Percentiles rank a stretch among this genome's conserved stretches.
Evolutionary conservation across 768 basidiomycete species (phyloP).

Genomic region (Termitomyces sp.): DNA sequence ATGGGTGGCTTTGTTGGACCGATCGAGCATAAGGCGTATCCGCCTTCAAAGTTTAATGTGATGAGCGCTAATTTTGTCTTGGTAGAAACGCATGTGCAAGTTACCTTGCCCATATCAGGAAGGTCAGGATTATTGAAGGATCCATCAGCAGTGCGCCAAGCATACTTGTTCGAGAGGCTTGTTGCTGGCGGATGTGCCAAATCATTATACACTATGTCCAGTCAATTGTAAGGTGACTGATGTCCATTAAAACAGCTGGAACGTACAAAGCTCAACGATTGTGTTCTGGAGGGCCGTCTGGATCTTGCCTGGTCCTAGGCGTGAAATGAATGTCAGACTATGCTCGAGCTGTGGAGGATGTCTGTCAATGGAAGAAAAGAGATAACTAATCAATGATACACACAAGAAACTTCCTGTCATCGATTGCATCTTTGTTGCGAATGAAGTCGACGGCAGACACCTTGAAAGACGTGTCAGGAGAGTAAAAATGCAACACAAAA

Average conservation of each 20-base stretch:
- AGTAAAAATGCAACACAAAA: not conserved
- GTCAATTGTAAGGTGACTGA: not conserved
- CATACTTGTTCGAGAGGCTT: conserved; percentile 56
- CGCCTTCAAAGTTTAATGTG: conserved; percentile 33
- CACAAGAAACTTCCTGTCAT: conserved; percentile 78
- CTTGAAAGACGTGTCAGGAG: conserved; percentile 29
- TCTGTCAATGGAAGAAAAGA: not conserved
- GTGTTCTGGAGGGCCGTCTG: conserved; percentile 38
- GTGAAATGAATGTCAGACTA: conserved; percentile 58
- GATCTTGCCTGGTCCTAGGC: conserved; percentile 46
- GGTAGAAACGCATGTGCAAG: not conserved
- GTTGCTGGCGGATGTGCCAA: conserved; percentile 77
- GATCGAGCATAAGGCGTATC: conserved; percentile 80
- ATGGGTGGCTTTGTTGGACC: conserved; percentile 65
- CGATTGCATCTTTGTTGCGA: conserved; percentile 56
- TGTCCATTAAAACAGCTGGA: not conserved
- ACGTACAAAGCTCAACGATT: conserved; percentile 57
- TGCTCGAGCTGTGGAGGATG: conserved; percentile 59
- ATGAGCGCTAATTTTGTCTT: not conserved
- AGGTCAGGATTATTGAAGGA: conserved; percentile 67
- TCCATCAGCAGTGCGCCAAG: conserved; percentile 77
- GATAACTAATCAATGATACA: conserved; percentile 20
- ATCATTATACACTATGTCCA: conserved; percentile 68
- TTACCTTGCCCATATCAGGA: conserved; percentile 68
- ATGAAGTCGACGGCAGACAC: conserved; percentile 59